Evolutionary conservation across 2,329 filamentous ascomycete species (phyloP), one percentile per base, ranked within the genome.

Genomic region (Drechslera avenae): DNA sequence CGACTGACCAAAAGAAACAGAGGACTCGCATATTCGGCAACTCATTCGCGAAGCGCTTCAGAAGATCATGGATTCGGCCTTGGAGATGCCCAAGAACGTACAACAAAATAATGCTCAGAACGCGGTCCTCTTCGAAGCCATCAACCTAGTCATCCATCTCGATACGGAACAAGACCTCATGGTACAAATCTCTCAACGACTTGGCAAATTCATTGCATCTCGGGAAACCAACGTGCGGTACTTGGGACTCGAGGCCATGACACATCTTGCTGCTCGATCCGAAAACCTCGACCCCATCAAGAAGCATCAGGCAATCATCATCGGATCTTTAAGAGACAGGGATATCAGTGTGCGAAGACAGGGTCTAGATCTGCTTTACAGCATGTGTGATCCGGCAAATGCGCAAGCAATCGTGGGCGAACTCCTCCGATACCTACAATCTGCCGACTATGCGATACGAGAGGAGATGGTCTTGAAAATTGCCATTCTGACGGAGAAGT

Each of bases 381-480:
- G 94, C 84, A 99, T 99, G 94, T 99, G 95, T 73, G 94, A 99
- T 75, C 85, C 89, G 28, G 87, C 87, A n/a, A 99, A 99, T 74
- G 91, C 94, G 6, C 89, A 90, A 59, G 87, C 90, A 8, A 96
- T 99, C 60, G 94, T 99, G 32, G 88, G 89, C 53, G 94, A 99
- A 76, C 85, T 99, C 42, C 78, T 99, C 45, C 90, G 93, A 62
- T 97, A 97, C 73, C 83, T 99, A 7, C 93, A 97, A 68, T 96
- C 91, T 48, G 94, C 94, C 39, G 94, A 99, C 74, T 99, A 96
- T 73, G 93, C 93, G 4, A 97, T 99, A 65, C 86, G 95, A 57
- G 95, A 99, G 77, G 94, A 99, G 74, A 99, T 99, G 94, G 94
- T 97, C 3, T 81, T 99, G 57, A 99, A 99, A 78, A 96, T 99